phyloP scores from a whole-genome alignment of 257 asterid genomes.

The Leptodermis oblonga region DNA sequence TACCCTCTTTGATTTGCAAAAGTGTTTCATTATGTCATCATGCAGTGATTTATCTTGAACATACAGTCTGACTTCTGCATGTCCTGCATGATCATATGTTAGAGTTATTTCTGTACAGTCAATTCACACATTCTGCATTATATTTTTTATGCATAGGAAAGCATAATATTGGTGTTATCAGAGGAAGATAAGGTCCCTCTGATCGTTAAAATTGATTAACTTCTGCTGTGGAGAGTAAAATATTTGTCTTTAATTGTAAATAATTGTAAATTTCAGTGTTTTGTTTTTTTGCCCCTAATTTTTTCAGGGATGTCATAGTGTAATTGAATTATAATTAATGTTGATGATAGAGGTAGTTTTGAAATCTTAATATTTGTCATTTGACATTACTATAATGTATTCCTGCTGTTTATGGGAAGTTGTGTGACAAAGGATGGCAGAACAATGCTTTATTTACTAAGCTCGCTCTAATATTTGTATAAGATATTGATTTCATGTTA shows the following conservation, averaged over 20 bases:
- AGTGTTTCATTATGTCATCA: not conserved
- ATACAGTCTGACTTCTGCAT: not conserved
- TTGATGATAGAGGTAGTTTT: not conserved
- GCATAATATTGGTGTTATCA: not conserved
- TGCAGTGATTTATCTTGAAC: not conserved
- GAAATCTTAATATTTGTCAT: not conserved
- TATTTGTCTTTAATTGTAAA: too few relatives aligned
- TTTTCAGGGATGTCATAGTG: not conserved
- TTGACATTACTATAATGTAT: not conserved
- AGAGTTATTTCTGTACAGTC: not conserved
- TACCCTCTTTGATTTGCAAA: not conserved
- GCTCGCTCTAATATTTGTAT: not conserved
- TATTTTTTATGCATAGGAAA: not conserved
- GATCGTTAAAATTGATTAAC: not conserved
- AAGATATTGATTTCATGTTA: not conserved
- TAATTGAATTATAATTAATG: not conserved
- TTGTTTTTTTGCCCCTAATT: not conserved
- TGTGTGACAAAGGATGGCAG: not conserved
- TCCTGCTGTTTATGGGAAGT: not conserved
- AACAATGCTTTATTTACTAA: not conserved
- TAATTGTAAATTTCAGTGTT: not conserved
- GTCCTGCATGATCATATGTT: too few relatives aligned
- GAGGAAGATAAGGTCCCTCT: not conserved
- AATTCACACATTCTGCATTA: not conserved
- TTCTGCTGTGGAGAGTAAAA: not conserved